phyloP scores from a whole-genome alignment of 345 rosid species.

The Arabis alpina region DNA sequence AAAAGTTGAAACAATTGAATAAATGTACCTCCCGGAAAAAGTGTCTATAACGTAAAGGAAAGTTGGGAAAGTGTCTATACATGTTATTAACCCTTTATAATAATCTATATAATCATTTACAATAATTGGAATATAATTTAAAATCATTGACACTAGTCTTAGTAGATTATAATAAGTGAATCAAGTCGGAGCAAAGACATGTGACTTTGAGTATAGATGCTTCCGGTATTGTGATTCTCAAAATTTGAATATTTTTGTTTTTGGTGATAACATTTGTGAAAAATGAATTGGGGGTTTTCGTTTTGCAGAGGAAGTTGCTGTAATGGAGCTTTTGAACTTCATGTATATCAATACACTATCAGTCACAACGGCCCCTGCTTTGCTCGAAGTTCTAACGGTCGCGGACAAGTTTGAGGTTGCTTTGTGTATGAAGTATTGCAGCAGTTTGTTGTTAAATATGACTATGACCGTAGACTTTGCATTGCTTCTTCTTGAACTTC shows the following conservation, averaged over 20 bases:
- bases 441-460: slow-evolving; percentile 57
- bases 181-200: slow-evolving; percentile 70
- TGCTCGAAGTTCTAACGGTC: slow-evolving; percentile 74
- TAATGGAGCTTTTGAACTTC: slow-evolving; percentile 77
- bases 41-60: no score
- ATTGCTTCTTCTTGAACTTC: slow-evolving; percentile 78
- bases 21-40: no score
- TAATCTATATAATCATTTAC: no score
- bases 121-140: no score
- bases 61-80: no score
- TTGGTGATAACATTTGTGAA: background rate
- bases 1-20: no score
- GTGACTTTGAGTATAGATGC: slow-evolving; percentile 68
- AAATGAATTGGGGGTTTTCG: no score
- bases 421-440: slow-evolving; percentile 84
- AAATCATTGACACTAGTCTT: no score
- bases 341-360: slow-evolving; percentile 67
- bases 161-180: no score
- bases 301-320: slow-evolving; percentile 74
- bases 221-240: slow-evolving; percentile 54
- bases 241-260: background rate
- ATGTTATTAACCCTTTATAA: no score
- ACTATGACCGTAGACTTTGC: slow-evolving; percentile 84
- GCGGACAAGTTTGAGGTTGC: slow-evolving; percentile 89
- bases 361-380: slow-evolving; percentile 50